Evolutionary conservation across 768 basidiomycete species (phyloP), one percentile per base, ranked within the genome.

Genomic region (Chlorophyllum brunneum): DNA sequence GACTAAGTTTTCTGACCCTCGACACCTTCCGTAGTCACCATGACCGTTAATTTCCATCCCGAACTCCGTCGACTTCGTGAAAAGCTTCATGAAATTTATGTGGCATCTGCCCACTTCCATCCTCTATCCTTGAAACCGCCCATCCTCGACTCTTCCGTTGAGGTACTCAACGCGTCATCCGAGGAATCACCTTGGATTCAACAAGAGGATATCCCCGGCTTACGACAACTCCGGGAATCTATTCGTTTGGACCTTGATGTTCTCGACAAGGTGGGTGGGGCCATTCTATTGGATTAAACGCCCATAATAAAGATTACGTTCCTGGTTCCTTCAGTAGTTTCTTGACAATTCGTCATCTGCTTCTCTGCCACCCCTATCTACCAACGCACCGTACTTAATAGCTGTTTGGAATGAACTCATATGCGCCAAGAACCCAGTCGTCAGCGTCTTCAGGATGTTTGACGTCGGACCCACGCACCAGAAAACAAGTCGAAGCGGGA

Each of bases 331-430:
- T 56, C 61, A 85, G 82, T 86, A 88, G 85, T 83, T 83, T 61
- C 75, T 86, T 48, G 70, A 74, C 50, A 67, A 76, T 56, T 74
- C 79, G 5, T 54, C 69, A 23, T 75, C 70, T 34, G 69, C 60
- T 13, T 63, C 70, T n/a, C 65, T 76, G 1, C 78, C 81, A 0
- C 63, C 81, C 3, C 69, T 80, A 18, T 85, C 85, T 0, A 89
- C 85, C 7, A 94, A 93, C 65, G 85, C 89, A 0, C 86, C 86
- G 8, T 89, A 92, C 60, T 73, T 91, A 24, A 71, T 86, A 10
- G 84, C 88, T 0, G 88, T 94, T 0, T 94, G 90, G 89, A 77
- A 86, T 48, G 89, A 93, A 62, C 73, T 92, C 1, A 55, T 84
- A 8, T 73, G 76, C 55, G 84, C 87, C 2, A 75, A 75, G 1